Percentiles rank a stretch among this genome's conserved stretches.
Conservation (phyloP, 2,329 filamentous ascomycete species). For the Pseudogymnoascus sp. region DNA sequence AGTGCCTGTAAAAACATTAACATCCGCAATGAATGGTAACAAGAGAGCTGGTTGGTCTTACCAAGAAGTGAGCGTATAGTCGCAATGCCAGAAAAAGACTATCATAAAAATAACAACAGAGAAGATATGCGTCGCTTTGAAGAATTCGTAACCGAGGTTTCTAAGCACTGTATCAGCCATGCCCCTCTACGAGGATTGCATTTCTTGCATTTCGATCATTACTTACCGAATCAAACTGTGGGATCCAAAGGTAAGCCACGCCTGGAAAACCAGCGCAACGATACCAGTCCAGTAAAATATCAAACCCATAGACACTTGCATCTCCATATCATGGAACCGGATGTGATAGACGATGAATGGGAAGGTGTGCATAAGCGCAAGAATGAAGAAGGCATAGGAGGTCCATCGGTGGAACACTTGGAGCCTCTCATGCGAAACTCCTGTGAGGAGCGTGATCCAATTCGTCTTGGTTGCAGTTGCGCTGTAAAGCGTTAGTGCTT, state of each 20-base stretch:
- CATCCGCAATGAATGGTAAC: neutral
- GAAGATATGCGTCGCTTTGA: conserved; percentile 50
- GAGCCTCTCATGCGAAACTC: conserved; percentile 57
- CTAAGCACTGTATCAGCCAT: conserved; percentile 28
- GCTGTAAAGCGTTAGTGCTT: conserved; percentile 15
- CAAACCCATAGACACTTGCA: conserved; percentile 37
- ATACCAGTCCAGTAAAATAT: conserved; percentile 49
- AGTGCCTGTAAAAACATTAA: conserved; percentile 39
- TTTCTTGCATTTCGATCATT: neutral
- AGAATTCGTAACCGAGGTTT: conserved; percentile 51
- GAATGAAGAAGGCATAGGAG: conserved; percentile 53
- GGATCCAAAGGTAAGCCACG: conserved; percentile 49
- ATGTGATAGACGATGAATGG: conserved; percentile 52
- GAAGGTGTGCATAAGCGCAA: conserved; percentile 54
- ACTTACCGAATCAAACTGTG: conserved; percentile 41
- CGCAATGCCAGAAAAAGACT: conserved; percentile 56
- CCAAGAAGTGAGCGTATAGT: conserved; percentile 48
- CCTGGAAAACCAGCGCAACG: conserved; percentile 44
- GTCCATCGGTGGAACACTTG: conserved; percentile 62
- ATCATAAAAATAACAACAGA: conserved; percentile 47
- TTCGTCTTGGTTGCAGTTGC: conserved; percentile 37
- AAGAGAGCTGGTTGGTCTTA: conserved; percentile 19
- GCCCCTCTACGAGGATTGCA: neutral
- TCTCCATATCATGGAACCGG: conserved; percentile 40
- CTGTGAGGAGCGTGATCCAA: conserved; percentile 53